Percentiles rank a stretch among this genome's conserved stretches.
phyloP scores from a whole-genome alignment of 2,329 filamentous ascomycete genomes.

The Diplodia corticola region DNA sequence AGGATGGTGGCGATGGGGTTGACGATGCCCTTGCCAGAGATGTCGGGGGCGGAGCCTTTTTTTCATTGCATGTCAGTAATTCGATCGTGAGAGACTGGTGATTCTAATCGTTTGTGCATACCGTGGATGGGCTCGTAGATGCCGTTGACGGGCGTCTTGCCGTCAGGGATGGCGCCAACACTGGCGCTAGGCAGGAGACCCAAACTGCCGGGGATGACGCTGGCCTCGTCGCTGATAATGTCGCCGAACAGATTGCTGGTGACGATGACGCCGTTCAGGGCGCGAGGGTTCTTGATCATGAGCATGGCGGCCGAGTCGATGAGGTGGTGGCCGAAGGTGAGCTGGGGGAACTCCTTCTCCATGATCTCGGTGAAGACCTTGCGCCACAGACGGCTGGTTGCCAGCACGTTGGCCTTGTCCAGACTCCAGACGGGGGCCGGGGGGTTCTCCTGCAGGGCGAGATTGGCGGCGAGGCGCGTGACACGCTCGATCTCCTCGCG shows the following conservation, averaged over 20 bases:
- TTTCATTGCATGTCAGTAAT: conserved; percentile 16
- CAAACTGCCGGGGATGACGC: conserved; percentile 87
- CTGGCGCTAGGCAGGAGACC: conserved; percentile 87
- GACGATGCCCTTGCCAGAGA: conserved; percentile 86
- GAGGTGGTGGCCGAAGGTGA: conserved; percentile 82
- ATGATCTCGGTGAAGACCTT: conserved; percentile 84
- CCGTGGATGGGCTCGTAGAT: conserved; percentile 98
- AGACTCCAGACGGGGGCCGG: conserved; percentile 79
- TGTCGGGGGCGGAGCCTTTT: conserved; percentile 86
- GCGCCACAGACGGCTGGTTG: conserved; percentile 85
- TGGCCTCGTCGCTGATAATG: conserved; percentile 94
- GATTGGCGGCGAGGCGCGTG: conserved; percentile 74
- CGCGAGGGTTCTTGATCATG: conserved; percentile 89
- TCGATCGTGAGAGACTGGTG: not conserved
- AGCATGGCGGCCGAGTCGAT: conserved; percentile 98
- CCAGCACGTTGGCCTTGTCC: conserved; percentile 96
- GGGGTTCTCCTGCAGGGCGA: conserved; percentile 75
- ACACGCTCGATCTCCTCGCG: conserved; percentile 85
- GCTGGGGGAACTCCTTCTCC: conserved; percentile 81
- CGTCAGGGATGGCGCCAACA: conserved; percentile 81
- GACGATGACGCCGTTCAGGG: conserved; percentile 86
- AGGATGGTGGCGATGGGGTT: conserved; percentile 91
- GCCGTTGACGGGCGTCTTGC: conserved; percentile 80
- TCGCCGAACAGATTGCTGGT: conserved; percentile 95
- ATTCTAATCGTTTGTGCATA: conserved; percentile 43